A percentile compares a stretch with the other conserved stretches of the same genome.
phyloP scores from a whole-genome alignment of 2,329 filamentous ascomycete species.

The Ambrosiella beaveri region DNA sequence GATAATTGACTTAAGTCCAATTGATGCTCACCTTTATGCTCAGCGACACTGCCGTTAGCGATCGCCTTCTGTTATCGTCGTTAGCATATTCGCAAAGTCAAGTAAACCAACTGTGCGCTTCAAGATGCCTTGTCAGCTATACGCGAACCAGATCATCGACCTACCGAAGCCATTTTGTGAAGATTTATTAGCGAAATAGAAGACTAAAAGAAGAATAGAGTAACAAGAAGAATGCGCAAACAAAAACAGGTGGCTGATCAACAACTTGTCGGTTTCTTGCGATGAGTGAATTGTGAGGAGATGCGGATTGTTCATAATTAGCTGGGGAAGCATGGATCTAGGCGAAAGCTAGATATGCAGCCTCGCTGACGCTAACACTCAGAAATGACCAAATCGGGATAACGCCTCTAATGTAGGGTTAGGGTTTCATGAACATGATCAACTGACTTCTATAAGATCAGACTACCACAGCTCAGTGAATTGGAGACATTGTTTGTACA shows the following conservation, averaged over 20 bases:
- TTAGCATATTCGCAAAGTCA: neutral
- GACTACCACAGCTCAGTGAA: no score
- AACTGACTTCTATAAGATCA: no score
- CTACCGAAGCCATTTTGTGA: conserved; percentile 11
- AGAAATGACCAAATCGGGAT: no score
- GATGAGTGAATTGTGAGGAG: conserved; percentile 2
- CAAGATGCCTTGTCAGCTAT: neutral
- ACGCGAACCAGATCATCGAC: neutral
- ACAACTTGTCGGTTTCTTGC: conserved; percentile 16
- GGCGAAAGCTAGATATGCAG: neutral
- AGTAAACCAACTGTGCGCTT: neutral
- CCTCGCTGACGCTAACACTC: no score
- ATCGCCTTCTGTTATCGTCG: conserved; percentile 6
- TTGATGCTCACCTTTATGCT: conserved; percentile 7
- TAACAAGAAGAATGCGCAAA: neutral
- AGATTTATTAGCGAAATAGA: neutral
- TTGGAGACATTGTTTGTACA: no score
- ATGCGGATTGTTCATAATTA: neutral
- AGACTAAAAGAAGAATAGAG: neutral
- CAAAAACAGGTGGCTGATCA: neutral
- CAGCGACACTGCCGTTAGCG: conserved; percentile 11
- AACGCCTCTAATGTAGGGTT: neutral
- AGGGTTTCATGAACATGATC: neutral
- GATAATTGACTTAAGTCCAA: neutral
- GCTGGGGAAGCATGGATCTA: neutral